Base-by-base conservation (phyloP, 768 basidiomycete genomes). In the Lentinula sp. region DNA sequence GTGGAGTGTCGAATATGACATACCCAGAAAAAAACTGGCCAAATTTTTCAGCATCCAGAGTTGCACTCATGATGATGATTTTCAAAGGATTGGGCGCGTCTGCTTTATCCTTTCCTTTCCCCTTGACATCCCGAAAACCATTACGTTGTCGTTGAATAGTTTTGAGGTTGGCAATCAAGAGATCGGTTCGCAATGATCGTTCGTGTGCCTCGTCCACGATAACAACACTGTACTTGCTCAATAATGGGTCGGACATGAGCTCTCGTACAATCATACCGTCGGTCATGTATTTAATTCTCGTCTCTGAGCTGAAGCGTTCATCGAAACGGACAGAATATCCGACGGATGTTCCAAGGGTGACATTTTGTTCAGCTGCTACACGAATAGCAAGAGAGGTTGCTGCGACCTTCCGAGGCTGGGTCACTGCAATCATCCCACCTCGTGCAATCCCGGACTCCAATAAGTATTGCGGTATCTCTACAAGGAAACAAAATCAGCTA, bases 131-230 rank as follows among this genome's bases (percentile, higher is more conserved):
- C 57, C 57, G 65, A 23, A 59, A 64, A 1, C 66, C 68, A 66
- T 93, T 94, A 65, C 96, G 77, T 56, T 77, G 72, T 43, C 75
- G 77, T 67, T 89, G 85, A 62, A 98, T 94, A 28, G 76, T 80
- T 75, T 97, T 98, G 54, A 99, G 79, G 62, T 86, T 92, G 1
- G 95, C 88, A 43, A 98, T 82, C n/a, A 98, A 79, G 56, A 99
- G 78, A 72, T 99, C 97, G 6, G 97, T 99, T 43, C 95, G 84
- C 33, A 99, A 76, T 0, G 94, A 96, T 60, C 97, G 84, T 71
- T 99, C 97, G 73, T 99, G 97, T 0, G 97, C 97, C 72, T 99
- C 97, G 67, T 99, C 97, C 46, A 99, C 87, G 60, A 98, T 80
- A 57, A 99, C 80, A 35, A 95, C 85, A 68, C 90, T 90, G 74